These are phyloP conservation scores for Angophora floribunda DNA, from an alignment of 345 rosid genomes.

Conservation along the genomic window DNA sequence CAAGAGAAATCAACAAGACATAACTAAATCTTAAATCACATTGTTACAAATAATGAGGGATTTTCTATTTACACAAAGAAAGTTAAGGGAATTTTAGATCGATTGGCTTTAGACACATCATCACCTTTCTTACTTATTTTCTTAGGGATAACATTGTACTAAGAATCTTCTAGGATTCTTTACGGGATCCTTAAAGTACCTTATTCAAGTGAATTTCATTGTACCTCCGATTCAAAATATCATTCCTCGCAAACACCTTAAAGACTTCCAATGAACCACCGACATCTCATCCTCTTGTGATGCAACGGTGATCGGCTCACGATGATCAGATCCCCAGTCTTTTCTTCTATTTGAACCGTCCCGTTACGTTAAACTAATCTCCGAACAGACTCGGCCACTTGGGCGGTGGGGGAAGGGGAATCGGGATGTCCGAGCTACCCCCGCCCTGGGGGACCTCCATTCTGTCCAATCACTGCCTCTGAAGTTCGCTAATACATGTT, in stretches of 20 bases:
- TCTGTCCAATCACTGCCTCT: neutral
- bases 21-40: no score
- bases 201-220: neutral
- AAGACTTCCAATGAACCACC: neutral
- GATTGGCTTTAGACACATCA: rapidly evolving
- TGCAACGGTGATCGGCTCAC: neutral
- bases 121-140: neutral
- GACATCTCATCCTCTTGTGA: neutral
- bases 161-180: neutral
- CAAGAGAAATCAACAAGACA: rapidly evolving
- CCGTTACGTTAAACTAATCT: neutral
- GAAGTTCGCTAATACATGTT: neutral
- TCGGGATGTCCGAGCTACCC: neutral
- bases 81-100: rapidly evolving
- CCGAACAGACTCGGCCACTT: neutral
- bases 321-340: neutral
- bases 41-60: rapidly evolving
- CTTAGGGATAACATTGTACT: neutral
- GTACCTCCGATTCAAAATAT: neutral
- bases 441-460: neutral
- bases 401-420: neutral
- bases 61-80: neutral
- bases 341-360: neutral
- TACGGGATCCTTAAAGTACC: rapidly evolving
- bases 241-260: neutral